These are phyloP conservation scores for Plasmodium gonderi DNA, from an alignment of 169 alveolate species.

Conservation along the genomic window DNA sequence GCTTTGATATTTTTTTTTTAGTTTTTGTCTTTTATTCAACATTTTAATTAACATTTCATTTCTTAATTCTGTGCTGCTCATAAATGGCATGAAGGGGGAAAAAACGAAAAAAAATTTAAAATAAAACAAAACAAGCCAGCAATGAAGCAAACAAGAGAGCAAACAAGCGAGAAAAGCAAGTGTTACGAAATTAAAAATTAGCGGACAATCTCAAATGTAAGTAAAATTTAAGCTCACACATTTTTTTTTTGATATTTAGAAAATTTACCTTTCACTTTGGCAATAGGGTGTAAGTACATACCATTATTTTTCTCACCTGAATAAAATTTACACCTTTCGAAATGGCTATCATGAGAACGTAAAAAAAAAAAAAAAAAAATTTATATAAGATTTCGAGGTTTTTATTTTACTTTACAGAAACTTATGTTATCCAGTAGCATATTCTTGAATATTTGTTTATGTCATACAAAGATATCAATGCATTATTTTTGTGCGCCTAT, in stretches of 20 bases:
- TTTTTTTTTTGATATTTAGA: neutral
- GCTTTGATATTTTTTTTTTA: neutral
- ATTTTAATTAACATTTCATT: neutral
- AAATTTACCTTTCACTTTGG: neutral
- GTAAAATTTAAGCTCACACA: neutral
- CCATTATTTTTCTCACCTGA: neutral
- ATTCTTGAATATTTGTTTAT: neutral
- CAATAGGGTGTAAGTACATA: neutral
- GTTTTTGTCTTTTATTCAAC: neutral
- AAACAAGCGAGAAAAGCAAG: neutral
- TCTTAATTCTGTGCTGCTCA: neutral
- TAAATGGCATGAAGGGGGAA: neutral
- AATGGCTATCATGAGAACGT: neutral
- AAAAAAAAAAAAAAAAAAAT: neutral
- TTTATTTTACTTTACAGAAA: neutral
- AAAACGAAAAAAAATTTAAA: neutral
- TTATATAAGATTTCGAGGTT: neutral
- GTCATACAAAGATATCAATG: neutral
- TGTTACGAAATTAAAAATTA: neutral
- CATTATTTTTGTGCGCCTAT: neutral
- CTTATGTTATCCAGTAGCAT: neutral
- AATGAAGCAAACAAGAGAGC: neutral
- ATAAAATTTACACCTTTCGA: neutral
- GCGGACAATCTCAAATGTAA: neutral
- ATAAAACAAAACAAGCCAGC: conserved; percentile 1